Evolutionary conservation across 1,284 basidiomycete species (phyloP).

Genomic region (Coniferiporia weirii): DNA sequence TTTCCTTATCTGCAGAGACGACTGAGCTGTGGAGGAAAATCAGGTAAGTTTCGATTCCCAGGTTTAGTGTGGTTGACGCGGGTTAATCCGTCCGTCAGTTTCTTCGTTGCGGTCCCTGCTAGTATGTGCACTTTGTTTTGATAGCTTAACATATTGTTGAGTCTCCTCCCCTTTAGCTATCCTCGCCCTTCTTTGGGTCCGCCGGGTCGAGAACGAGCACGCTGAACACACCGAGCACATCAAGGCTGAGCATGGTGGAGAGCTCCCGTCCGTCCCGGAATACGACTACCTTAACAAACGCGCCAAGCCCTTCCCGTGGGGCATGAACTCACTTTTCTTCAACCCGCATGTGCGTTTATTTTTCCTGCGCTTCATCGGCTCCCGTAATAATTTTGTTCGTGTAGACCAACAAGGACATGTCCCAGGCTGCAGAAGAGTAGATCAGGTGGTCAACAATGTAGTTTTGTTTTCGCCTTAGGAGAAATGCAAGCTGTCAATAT

Average conservation of each 20-base stretch:
- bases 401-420: constrained; percentile 16
- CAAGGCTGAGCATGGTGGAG: constrained; percentile 70
- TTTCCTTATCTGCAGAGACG: constrained; percentile 46
- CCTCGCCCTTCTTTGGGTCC: constrained; percentile 63
- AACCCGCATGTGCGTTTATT: constrained; percentile 57
- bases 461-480: background rate
- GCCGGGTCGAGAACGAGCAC: constrained; percentile 73
- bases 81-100: constrained; percentile 36
- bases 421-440: constrained; percentile 1
- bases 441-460: background rate
- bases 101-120: constrained; percentile 69
- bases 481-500: background rate
- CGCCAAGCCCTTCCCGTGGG: constrained; percentile 78
- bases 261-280: constrained; percentile 62
- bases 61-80: background rate
- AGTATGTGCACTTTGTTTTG: constrained; percentile 40
- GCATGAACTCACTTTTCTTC: constrained; percentile 75
- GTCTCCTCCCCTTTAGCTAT: constrained; percentile 40
- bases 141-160: constrained; percentile 15
- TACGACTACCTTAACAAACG: constrained; percentile 78
- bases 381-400: background rate
- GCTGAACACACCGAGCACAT: constrained; percentile 63
- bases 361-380: background rate
- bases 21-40: constrained; percentile 81
- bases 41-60: constrained; percentile 43